Percentiles rank a stretch among this genome's conserved stretches.
Conservation (phyloP, 2,329 filamentous ascomycete species). For the Colletotrichum orbiculare region DNA sequence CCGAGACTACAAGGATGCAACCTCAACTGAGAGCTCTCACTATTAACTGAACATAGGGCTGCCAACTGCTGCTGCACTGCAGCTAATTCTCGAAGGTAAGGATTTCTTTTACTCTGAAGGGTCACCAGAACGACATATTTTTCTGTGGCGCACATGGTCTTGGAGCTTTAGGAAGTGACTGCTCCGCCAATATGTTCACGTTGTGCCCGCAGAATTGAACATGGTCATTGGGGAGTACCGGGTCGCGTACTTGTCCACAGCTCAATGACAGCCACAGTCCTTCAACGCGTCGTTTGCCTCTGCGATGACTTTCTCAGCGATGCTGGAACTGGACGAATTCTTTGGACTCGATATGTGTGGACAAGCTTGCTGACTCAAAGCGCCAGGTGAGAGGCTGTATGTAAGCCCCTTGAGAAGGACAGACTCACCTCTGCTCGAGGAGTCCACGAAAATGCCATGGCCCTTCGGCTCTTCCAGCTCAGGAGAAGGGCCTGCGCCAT, state of each 20-base stretch:
- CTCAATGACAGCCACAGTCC: no score
- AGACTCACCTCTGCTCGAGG: constrained; percentile 21
- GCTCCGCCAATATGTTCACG: no score
- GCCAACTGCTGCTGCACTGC: background rate
- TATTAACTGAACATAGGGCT: background rate
- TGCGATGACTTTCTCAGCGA: no score
- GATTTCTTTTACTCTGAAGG: background rate
- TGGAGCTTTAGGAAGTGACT: no score
- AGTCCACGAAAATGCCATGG: constrained; percentile 45
- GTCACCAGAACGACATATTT: no score
- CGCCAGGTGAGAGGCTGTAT: constrained; percentile 1
- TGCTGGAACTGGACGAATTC: no score
- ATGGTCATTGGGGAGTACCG: no score
- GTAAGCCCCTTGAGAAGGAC: constrained; percentile 4
- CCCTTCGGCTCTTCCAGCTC: constrained; percentile 40
- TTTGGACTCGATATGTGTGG: background rate
- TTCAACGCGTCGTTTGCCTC: no score
- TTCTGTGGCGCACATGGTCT: no score
- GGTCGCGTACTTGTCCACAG: no score
- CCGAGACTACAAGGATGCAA: constrained; percentile 12
- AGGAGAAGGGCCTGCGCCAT: background rate
- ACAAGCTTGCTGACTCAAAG: constrained; percentile 16
- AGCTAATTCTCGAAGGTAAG: constrained; percentile 17
- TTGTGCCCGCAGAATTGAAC: no score
- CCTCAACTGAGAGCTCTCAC: constrained; percentile 4